phyloP scores from a whole-genome alignment of 257 asterid genomes.

The Nicotiana otophora region DNA sequence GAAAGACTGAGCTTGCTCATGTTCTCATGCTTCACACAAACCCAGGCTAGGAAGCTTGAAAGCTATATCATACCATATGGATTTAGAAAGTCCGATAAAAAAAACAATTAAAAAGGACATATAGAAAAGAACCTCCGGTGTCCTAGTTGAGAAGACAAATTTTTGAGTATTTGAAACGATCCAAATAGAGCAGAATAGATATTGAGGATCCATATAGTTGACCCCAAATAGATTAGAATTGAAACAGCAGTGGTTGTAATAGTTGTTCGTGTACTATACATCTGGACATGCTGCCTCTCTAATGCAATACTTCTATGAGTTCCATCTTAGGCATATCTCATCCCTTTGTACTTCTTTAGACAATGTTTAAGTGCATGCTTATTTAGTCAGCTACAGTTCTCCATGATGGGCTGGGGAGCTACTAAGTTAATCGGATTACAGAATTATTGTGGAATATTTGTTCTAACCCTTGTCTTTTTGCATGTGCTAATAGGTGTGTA shows the following conservation, averaged over 20 bases:
- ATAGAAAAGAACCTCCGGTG: background rate
- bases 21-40: no score
- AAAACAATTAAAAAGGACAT: no score
- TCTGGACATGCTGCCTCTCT: background rate
- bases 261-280: background rate
- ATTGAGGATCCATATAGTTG: background rate
- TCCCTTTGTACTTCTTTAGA: background rate
- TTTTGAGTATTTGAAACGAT: background rate
- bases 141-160: background rate
- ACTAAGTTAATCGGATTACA: background rate
- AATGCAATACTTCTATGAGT: background rate
- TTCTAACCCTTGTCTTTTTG: background rate
- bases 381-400: background rate
- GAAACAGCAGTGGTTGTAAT: background rate
- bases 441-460: background rate
- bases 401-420: background rate
- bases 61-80: no score
- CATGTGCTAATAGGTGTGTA: conserved; percentile 54
- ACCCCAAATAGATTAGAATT: background rate
- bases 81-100: no score
- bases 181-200: background rate
- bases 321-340: background rate
- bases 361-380: background rate
- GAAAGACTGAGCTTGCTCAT: no score
- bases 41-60: no score